Evolutionary conservation across 2,329 filamentous ascomycete genomes (phyloP), one percentile per base, ranked within the genome.

Genomic region (Fusarium sp.): DNA sequence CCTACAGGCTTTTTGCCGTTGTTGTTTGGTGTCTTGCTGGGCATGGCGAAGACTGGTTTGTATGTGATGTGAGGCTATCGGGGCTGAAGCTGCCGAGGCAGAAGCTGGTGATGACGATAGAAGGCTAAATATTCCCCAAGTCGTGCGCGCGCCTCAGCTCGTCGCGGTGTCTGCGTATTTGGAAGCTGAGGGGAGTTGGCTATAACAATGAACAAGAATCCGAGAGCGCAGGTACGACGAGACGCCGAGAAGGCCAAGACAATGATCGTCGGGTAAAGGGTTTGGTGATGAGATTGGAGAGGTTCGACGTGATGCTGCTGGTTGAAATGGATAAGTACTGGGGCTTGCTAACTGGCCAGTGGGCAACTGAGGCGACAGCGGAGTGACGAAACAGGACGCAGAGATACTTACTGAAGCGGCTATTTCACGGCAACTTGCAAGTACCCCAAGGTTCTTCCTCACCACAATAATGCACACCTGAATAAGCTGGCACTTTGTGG

Each of bases 11-110:
- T 84, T 61, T 88, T 88, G 74, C 88, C 87, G 79, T 89, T 90
- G 68, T 83, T 85, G 78, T 88, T 87, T 72, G 88, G 87, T 72
- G 89, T 89, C 77, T 91, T 89, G 76, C 88, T 85, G 69, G 87
- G 88, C 88, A 91, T 91, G 67, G 73, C 76, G 66, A 63, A 64
- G 50, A 57, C 21, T 44, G 53, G 44, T 44, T 58, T 23, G 48
- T 46, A 38, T 47, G 42, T 53, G 36, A 53, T 43, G 57, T 38
- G 35, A 53, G 38, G 19, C 39, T 17, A 27, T 17, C 23, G 38
- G 55, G 43, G 52, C 49, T 51, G 41, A 54, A 46, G 47, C 49
- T 68, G 53, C 38, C 42, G 50, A 53, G 56, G 48, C 50, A 44
- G 49, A 62, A 54, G 56, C 49, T 53, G 63, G 37, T 43, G 21